Evolutionary conservation across 768 basidiomycete genomes (phyloP), one percentile per base, ranked within the genome.

Genomic region (Phanerodontia chrysosporium): DNA sequence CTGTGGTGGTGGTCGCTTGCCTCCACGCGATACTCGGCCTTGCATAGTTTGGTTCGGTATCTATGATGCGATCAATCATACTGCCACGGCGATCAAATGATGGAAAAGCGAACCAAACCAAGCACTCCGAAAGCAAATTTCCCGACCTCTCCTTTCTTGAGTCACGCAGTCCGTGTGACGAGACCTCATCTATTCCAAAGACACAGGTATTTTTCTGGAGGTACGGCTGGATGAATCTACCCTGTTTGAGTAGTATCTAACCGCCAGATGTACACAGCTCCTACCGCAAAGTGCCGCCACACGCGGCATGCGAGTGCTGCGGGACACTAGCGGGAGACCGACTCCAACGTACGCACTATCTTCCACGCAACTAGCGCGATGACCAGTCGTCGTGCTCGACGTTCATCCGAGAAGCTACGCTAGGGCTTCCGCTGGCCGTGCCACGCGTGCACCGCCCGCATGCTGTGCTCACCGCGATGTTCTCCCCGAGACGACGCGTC

Each of bases 41-140:
- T 10, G 29, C 29, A 36, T 14, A 42, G 52, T 14, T 36, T 35
- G 35, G 52, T 39, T 36, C 36, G 52, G 21, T 53, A 32, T 18
- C n/a, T 2, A 10, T 53, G 52, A 53, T 39, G 52, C 21, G 9
- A 53, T 53, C 52, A 53, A 22, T 13, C 10, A 4, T 24, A 35
- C 39, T 25, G 52, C 28, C 21, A 25, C 14, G 6, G n/a, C n/a
- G n/a, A n/a, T n/a, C n/a, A n/a, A n/a, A n/a, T n/a, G n/a, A n/a
- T n/a, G n/a, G n/a, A n/a, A n/a, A n/a, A n/a, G n/a, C n/a, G 35
- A 53, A 53, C 52, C 52, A 36, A 53, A 53, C 52, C 52, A 53
- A 42, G 9, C 27, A 42, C 6, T 8, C 52, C 13, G n/a, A n/a
- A 24, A 13, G 21, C 32, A 22, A 36, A 42, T 22, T 12, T 30